Conservation (phyloP, 345 rosid genomes). For the Populus euphratica region DNA sequence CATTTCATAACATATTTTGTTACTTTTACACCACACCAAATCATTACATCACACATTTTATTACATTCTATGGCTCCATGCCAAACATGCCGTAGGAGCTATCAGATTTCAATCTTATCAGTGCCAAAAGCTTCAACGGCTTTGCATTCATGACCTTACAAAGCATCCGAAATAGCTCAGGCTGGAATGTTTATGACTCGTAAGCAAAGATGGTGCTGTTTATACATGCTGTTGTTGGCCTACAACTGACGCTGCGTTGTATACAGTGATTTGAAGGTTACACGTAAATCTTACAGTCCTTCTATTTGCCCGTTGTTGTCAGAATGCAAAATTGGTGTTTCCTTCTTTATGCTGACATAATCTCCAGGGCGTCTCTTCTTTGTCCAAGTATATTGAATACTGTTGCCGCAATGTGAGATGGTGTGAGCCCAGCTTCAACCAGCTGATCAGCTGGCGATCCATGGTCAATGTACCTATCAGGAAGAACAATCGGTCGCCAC, state of each 20-base stretch:
- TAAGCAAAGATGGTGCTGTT: neutral
- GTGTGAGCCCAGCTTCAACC: slow-evolving; percentile 71
- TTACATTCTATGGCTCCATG: too few relatives aligned
- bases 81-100: too few relatives aligned
- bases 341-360: slow-evolving; percentile 36
- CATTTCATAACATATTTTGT: too few relatives aligned
- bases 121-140: neutral
- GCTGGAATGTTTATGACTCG: neutral
- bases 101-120: too few relatives aligned
- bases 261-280: neutral
- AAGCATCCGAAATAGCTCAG: neutral
- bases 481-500: slow-evolving; percentile 90
- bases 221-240: neutral
- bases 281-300: neutral
- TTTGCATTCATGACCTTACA: neutral
- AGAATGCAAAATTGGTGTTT: neutral
- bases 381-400: slow-evolving; percentile 60
- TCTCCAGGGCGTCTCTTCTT: slow-evolving; percentile 54
- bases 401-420: slow-evolving; percentile 88
- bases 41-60: too few relatives aligned
- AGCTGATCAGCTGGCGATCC: slow-evolving; percentile 77
- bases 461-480: slow-evolving; percentile 73
- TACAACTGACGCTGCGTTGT: neutral
- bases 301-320: slow-evolving; percentile 17
- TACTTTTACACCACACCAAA: too few relatives aligned